Conservation (phyloP, 2,329 filamentous ascomycete genomes). For the Drechslera avenae region DNA sequence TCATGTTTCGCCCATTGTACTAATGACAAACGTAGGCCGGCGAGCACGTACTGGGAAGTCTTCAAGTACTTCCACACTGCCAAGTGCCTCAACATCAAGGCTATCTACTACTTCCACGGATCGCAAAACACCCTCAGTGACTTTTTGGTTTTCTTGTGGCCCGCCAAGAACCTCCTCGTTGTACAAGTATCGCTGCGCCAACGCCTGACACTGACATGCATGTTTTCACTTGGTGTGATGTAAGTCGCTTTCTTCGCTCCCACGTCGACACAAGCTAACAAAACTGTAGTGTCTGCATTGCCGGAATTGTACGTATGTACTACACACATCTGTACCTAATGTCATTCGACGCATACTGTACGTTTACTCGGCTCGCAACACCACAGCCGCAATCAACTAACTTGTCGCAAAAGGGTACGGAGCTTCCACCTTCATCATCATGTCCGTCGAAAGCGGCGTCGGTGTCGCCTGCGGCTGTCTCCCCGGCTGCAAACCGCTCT, state of each 20-base stretch:
- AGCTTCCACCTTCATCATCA: conserved; percentile 33
- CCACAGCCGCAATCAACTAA: not conserved
- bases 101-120: conserved; percentile 31
- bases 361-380: not conserved
- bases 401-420: conserved; percentile 27
- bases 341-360: conserved; percentile 37
- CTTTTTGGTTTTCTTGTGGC: conserved; percentile 42
- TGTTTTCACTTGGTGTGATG: conserved; percentile 42
- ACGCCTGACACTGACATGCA: conserved; percentile 34
- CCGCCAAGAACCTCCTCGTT: conserved; percentile 32
- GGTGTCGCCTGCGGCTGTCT: conserved; percentile 43
- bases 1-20: not conserved
- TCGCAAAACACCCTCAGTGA: conserved; percentile 38
- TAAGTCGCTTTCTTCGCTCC: conserved; percentile 1
- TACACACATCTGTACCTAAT: conserved; percentile 33
- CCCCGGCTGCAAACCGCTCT: conserved; percentile 40
- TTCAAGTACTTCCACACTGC: conserved; percentile 27
- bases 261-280: conserved; percentile 28
- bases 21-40: conserved; percentile 16
- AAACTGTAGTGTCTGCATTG: conserved; percentile 33
- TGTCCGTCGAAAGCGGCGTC: conserved; percentile 34
- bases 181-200: conserved; percentile 36
- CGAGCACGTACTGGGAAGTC: conserved; percentile 33
- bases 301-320: conserved; percentile 38
- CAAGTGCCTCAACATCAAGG: conserved; percentile 32